A percentile compares a stretch with the other conserved stretches of the same genome.
Conservation (phyloP, 2,329 filamentous ascomycete species). For the Pyricularia sp. region DNA sequence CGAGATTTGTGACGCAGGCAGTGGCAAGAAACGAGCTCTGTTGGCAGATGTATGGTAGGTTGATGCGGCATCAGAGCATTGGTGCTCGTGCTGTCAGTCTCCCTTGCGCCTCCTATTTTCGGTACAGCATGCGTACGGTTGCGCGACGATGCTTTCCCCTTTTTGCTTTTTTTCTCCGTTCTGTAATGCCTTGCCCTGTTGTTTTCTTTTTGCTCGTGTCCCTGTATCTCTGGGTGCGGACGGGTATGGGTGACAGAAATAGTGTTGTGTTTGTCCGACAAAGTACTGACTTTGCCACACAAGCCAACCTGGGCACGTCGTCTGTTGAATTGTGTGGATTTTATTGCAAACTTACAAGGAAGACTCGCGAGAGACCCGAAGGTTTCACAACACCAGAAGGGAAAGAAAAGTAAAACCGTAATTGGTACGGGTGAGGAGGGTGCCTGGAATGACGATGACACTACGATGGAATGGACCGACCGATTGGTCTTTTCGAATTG, state of each 20-base stretch:
- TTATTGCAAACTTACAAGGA: background rate
- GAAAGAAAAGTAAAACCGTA: background rate
- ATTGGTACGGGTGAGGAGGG: background rate
- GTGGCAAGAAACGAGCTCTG: background rate
- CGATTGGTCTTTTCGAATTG: background rate
- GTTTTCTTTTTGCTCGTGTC: background rate
- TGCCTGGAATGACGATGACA: background rate
- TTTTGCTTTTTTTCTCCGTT: background rate
- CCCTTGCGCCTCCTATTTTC: background rate
- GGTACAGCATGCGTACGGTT: background rate
- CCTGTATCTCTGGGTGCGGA: background rate
- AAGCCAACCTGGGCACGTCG: background rate
- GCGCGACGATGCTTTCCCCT: background rate
- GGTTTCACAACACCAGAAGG: background rate
- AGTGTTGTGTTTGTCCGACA: slow-evolving; percentile 1
- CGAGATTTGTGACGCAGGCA: background rate
- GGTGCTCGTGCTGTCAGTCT: background rate
- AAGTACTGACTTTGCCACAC: background rate
- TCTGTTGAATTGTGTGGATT: background rate
- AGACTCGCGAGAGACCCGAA: background rate
- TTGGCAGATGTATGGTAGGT: background rate
- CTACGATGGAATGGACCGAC: background rate
- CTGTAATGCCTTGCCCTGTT: background rate
- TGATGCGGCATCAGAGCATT: background rate
- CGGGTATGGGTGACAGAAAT: background rate